phyloP scores from a whole-genome alignment of 2,329 filamentous ascomycete species.

The Leptographium galeiforme region DNA sequence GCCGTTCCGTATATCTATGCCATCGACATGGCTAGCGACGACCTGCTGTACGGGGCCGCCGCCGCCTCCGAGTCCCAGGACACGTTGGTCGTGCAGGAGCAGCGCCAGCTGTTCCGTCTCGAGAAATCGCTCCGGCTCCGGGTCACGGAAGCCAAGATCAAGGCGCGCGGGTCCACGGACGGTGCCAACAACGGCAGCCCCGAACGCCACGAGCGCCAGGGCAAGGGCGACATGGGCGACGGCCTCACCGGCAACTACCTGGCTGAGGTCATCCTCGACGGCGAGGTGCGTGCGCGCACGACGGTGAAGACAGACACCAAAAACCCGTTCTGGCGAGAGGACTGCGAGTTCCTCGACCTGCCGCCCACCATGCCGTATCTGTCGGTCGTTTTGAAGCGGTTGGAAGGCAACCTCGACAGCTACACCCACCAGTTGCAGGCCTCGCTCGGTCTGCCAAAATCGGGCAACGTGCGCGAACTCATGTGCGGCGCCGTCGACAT shows the following conservation, averaged over 20 bases:
- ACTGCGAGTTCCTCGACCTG: slow-evolving; percentile 63
- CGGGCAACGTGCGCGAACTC: slow-evolving; percentile 32
- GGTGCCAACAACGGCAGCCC: background rate
- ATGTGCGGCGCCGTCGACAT: slow-evolving; percentile 68
- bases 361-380: slow-evolving; percentile 55
- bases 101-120: slow-evolving; percentile 40
- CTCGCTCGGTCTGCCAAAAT: slow-evolving; percentile 27
- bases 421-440: slow-evolving; percentile 30
- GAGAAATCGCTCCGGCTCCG: slow-evolving; percentile 47
- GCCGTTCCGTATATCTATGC: slow-evolving; percentile 85
- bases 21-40: slow-evolving; percentile 29
- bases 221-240: slow-evolving; percentile 21
- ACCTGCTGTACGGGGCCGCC: slow-evolving; percentile 28
- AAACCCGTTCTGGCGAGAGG: slow-evolving; percentile 72
- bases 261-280: slow-evolving; percentile 67
- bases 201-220: slow-evolving; percentile 18
- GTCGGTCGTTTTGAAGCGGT: slow-evolving; percentile 58
- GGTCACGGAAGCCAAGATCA: slow-evolving; percentile 50
- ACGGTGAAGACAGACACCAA: slow-evolving; percentile 56
- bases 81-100: slow-evolving; percentile 13
- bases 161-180: slow-evolving; percentile 18
- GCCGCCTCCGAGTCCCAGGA: slow-evolving; percentile 25
- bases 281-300: slow-evolving; percentile 64
- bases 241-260: slow-evolving; percentile 54
- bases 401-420: slow-evolving; percentile 36